These are phyloP conservation scores for Danielozyma ontarioensis DNA, from an alignment of 805 yeast genomes.

Conservation along the genomic window DNA sequence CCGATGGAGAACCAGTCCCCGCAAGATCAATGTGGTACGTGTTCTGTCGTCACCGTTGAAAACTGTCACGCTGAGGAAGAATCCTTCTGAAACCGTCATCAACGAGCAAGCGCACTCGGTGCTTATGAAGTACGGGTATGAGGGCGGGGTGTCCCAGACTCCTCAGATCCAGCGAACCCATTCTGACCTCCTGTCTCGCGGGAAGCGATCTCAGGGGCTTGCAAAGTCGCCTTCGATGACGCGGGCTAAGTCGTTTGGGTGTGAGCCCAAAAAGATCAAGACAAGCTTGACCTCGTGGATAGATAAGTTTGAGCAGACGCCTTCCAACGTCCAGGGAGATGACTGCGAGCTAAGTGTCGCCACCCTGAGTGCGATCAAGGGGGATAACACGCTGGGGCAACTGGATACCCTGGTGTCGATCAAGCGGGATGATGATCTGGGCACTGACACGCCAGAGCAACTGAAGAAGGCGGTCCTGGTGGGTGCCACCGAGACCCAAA, in stretches of 20 bases:
- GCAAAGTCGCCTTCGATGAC: slow-evolving; percentile 27
- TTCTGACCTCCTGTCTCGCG: slow-evolving; percentile 21
- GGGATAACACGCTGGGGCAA: background rate
- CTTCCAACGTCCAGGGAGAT: slow-evolving; percentile 3
- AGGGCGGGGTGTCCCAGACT: slow-evolving; percentile 23
- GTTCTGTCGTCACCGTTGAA: slow-evolving; percentile 42
- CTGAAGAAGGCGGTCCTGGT: background rate
- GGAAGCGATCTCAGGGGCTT: slow-evolving; percentile 10
- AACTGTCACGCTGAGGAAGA: slow-evolving; percentile 10
- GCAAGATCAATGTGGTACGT: slow-evolving; percentile 1
- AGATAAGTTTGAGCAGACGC: background rate
- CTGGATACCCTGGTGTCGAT: too few species aligned
- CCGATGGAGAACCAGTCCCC: slow-evolving; percentile 19
- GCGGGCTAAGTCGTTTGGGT: slow-evolving; percentile 35
- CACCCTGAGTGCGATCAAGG: background rate
- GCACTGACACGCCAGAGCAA: too few species aligned
- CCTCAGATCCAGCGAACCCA: slow-evolving; percentile 31
- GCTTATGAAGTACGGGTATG: slow-evolving; percentile 39
- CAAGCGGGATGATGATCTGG: too few species aligned
- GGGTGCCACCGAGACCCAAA: background rate
- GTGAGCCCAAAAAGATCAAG: slow-evolving; percentile 4
- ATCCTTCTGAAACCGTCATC: slow-evolving; percentile 11
- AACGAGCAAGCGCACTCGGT: slow-evolving; percentile 34
- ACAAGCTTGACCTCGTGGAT: slow-evolving; percentile 1
- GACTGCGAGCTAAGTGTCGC: too few species aligned